Base-by-base conservation (phyloP, 2,329 filamentous ascomycete species). In the Mollisia scopiformis region DNA sequence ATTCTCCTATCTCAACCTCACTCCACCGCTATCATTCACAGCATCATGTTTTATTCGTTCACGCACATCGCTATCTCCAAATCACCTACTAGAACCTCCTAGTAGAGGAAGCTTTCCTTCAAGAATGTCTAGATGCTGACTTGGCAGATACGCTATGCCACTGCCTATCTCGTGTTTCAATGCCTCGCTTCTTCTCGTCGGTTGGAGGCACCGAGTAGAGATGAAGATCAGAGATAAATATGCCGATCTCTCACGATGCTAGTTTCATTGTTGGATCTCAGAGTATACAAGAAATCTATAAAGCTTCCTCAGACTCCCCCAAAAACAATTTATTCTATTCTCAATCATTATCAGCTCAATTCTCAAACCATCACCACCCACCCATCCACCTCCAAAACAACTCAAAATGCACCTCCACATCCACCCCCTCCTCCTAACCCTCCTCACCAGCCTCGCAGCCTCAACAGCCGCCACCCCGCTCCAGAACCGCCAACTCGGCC, bases 401-500 rank as follows among this genome's bases (percentile, higher is more conserved):
- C n/a, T n/a, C n/a, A n/a, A n/a, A n/a, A n/a, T n/a, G n/a, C n/a
- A n/a, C n/a, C n/a, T n/a, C n/a, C n/a, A n/a, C n/a, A n/a, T n/a
- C n/a, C n/a, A n/a, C n/a, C n/a, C n/a, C n/a, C n/a, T n/a, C n/a
- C n/a, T n/a, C n/a, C n/a, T 49, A 7, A 19, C 31, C 43, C 43
- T 58, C 55, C 46, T 62, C 27, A 51, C 59, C 4, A 19, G 31
- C 21, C 50, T 55, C 37, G 33, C 28, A 28, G 33, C 71, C 28
- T 66, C 70, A 41, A 16, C 11, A 11, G 11, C 41, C 13, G 41
- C 21, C 10, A 63, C 69, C 21, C 69, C 74, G 19, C 69, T 71
- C 23, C 70, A 74, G 33, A 72, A 75, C 61, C 75, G 76, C 50
- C 73, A 75, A 68, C 63, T 70, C 61, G 58, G 68, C 10, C 72